Base-by-base conservation (phyloP, 352 stramenopile species). In the Thalassiosira oceanica region DNA sequence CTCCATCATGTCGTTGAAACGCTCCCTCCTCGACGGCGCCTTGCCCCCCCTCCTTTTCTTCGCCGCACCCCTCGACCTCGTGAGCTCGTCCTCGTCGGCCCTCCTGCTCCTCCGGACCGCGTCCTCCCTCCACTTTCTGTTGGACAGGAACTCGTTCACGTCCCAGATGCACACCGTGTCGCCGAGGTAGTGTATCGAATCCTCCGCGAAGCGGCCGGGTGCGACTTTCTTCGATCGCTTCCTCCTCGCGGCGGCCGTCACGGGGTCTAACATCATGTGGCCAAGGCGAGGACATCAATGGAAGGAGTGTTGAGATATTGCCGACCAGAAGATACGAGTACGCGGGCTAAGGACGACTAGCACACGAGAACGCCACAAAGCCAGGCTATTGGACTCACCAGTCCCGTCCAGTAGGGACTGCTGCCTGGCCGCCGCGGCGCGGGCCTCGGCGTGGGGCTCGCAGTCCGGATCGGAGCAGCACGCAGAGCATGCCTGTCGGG, bases 51-150 rank as follows among this genome's bases (percentile, higher is more conserved):
- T n/a, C n/a, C n/a, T n/a, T n/a, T n/a, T n/a, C n/a, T n/a, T n/a
- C n/a, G n/a, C n/a, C n/a, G n/a, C n/a, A n/a, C n/a, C n/a, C n/a
- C n/a, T n/a, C n/a, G n/a, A n/a, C n/a, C n/a, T n/a, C n/a, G n/a
- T n/a, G n/a, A n/a, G n/a, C n/a, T n/a, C n/a, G n/a, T n/a, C n/a
- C 39, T 1, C 27, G 41, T 49, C 15, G 7, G 11, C 33, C 3
- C 28, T 20, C 35, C 49, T 68, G 1, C 35, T 60, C 35, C 44
- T 21, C n/a, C 60, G 28, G 2, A 70, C 21, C 18, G 60, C 60
- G 36, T 70, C 60, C 26, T 70, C 60, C 41, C 60, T 70, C 60
- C 60, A 70, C 20, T 70, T 70, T 6, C 42, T 16, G 31, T 45
- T 35, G 23, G 27, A 24, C 36, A 70, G 18, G 33, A 57, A 70